These are phyloP conservation scores for Striga asiatica DNA, from an alignment of 257 asterid genomes.

Conservation along the genomic window DNA sequence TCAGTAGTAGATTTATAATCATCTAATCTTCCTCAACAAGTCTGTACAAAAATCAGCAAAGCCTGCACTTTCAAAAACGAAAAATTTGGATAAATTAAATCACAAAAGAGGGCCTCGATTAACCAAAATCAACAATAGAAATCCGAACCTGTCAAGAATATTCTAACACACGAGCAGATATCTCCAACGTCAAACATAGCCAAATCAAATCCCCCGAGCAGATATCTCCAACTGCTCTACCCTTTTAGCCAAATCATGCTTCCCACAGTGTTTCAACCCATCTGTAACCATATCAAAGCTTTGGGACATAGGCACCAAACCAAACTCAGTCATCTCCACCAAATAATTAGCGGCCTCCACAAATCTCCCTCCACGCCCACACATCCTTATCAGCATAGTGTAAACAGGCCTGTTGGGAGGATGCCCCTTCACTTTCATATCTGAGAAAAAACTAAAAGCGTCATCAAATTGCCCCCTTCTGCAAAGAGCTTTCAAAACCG, in stretches of 20 bases:
- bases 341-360: slow-evolving; percentile 94
- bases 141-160: neutral
- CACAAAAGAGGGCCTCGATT: too few species aligned
- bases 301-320: slow-evolving; percentile 58
- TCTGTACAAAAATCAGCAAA: slow-evolving; percentile 24
- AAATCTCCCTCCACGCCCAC: slow-evolving; percentile 74
- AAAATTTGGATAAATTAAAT: neutral
- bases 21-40: slow-evolving; percentile 83
- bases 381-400: slow-evolving; percentile 83
- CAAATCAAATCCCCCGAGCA: slow-evolving; percentile 37
- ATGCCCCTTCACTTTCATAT: slow-evolving; percentile 93
- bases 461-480: slow-evolving; percentile 79
- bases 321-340: slow-evolving; percentile 81
- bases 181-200: neutral
- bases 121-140: too few species aligned
- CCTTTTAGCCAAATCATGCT: slow-evolving; percentile 80
- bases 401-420: slow-evolving; percentile 87
- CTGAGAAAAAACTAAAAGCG: slow-evolving; percentile 82
- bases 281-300: slow-evolving; percentile 86
- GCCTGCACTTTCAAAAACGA: neutral
- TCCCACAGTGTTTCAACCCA: slow-evolving; percentile 84
- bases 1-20: neutral
- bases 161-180: neutral
- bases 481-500: slow-evolving; percentile 61
- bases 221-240: slow-evolving; percentile 82